Evolutionary conservation across 768 basidiomycete genomes (phyloP).

Genomic region (Chalciporus piperatus): DNA sequence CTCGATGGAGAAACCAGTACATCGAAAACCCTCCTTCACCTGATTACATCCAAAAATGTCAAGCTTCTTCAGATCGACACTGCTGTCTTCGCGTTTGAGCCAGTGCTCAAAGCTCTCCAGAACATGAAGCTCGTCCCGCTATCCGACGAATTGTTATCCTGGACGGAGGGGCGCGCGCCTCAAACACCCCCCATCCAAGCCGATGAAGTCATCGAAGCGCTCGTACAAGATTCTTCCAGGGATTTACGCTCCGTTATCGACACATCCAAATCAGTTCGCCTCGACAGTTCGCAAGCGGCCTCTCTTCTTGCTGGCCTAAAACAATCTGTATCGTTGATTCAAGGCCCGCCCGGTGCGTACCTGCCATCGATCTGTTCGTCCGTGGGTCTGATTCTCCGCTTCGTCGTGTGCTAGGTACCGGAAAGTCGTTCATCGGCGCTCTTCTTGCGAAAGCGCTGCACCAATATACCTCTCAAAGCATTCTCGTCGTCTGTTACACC

Average conservation of each 20-base stretch:
- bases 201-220: constrained; percentile 24
- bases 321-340: constrained; percentile 59
- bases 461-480: constrained; percentile 43
- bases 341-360: constrained; percentile 65
- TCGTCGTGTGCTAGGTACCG: constrained; percentile 49
- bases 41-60: constrained; percentile 37
- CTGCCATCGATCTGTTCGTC: neutral
- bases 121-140: constrained; percentile 46
- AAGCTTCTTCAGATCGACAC: constrained; percentile 59
- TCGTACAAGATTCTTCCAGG: constrained; percentile 31
- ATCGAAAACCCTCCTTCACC: constrained; percentile 37
- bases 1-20: constrained; percentile 45
- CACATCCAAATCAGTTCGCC: constrained; percentile 37
- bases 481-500: constrained; percentile 71
- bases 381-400: neutral
- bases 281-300: constrained; percentile 51
- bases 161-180: constrained; percentile 37
- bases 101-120: constrained; percentile 58
- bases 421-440: constrained; percentile 72
- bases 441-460: constrained; percentile 61
- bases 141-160: constrained; percentile 51
- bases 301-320: constrained; percentile 52
- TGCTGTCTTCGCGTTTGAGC: constrained; percentile 61
- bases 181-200: constrained; percentile 4
- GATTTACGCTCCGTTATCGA: constrained; percentile 42